These are phyloP conservation scores for Solanum virginianum DNA, from an alignment of 257 asterid species.

Conservation along the genomic window DNA sequence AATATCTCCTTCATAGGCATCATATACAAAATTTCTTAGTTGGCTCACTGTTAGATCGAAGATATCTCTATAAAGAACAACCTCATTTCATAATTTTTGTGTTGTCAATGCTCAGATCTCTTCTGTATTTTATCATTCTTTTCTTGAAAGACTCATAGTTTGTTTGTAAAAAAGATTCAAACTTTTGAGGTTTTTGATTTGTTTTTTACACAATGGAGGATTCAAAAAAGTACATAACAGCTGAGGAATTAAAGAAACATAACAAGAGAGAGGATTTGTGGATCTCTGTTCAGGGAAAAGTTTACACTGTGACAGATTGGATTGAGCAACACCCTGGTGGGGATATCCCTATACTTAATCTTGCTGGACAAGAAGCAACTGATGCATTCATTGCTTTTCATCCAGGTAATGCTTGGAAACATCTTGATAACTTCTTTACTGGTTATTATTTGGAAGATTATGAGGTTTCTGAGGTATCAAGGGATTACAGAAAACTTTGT, in stretches of 20 bases:
- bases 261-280: slow-evolving; percentile 21
- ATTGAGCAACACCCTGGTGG: slow-evolving; percentile 38
- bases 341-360: slow-evolving; percentile 14
- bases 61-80: neutral
- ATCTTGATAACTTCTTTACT: slow-evolving; percentile 24
- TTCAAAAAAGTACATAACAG: slow-evolving; percentile 17
- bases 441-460: slow-evolving; percentile 29
- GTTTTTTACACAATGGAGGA: neutral
- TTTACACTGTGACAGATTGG: slow-evolving; percentile 31
- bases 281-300: slow-evolving; percentile 33
- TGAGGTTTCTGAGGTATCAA: slow-evolving; percentile 32
- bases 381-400: slow-evolving; percentile 45
- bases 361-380: slow-evolving; percentile 37
- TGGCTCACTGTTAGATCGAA: neutral
- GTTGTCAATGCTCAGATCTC: neutral
- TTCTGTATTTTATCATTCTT: neutral
- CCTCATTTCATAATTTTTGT: neutral
- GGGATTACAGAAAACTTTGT: slow-evolving; percentile 25
- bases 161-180: neutral
- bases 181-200: neutral
- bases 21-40: neutral
- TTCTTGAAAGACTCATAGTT: neutral
- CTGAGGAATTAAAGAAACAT: slow-evolving; percentile 24
- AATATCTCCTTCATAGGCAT: neutral
- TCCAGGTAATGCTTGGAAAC: slow-evolving; percentile 36